These are phyloP conservation scores for Monosporascus cannonballus DNA, from an alignment of 2,329 filamentous ascomycete species.

Conservation along the genomic window DNA sequence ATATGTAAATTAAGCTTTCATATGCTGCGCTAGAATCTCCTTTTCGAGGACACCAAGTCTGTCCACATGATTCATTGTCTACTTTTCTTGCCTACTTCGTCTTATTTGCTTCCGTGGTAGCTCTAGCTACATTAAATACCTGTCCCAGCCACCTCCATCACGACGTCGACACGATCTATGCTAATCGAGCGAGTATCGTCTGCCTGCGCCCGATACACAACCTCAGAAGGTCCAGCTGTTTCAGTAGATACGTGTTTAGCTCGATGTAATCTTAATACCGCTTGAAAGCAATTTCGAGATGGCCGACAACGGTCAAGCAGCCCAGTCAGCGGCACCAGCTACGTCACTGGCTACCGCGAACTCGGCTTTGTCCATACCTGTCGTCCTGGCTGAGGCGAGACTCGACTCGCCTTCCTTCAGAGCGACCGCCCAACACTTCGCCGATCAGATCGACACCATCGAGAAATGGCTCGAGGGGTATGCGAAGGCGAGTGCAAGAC, in stretches of 20 bases:
- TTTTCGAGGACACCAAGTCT: too few relatives aligned
- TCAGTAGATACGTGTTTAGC: not conserved
- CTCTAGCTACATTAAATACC: not conserved
- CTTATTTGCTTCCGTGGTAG: not conserved
- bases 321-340: slow-evolving; percentile 13
- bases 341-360: slow-evolving; percentile 12
- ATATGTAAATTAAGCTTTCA: too few relatives aligned
- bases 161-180: not conserved
- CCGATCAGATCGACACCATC: slow-evolving; percentile 83
- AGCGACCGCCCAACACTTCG: slow-evolving; percentile 77
- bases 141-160: not conserved
- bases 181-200: not conserved
- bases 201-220: not conserved
- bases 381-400: slow-evolving; percentile 86
- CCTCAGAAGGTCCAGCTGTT: not conserved
- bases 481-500: slow-evolving; percentile 45
- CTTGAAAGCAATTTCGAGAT: slow-evolving; percentile 10
- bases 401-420: slow-evolving; percentile 96
- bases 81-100: too few relatives aligned
- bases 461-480: slow-evolving; percentile 82
- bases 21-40: too few relatives aligned
- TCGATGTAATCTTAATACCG: slow-evolving; percentile 10
- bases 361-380: slow-evolving; percentile 52
- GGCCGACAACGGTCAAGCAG: slow-evolving; percentile 17
- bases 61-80: too few relatives aligned